Base-by-base conservation (phyloP, 1,139 yeast genomes). In the Yamadazyma atmosphaerica region DNA sequence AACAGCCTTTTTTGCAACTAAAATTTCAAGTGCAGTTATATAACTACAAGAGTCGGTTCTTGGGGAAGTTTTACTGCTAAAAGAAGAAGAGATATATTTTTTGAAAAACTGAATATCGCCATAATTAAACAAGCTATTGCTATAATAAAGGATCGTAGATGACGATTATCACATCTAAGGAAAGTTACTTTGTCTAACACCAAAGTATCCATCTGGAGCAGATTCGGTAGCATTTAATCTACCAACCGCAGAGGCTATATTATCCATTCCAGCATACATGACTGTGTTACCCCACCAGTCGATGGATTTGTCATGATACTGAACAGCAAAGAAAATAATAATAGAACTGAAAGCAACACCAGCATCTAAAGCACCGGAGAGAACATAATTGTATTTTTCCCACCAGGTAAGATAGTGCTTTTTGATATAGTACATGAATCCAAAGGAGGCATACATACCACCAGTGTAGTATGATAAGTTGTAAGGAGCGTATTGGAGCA, bases 211-310 rank as follows among this genome's bases (percentile, higher is more conserved):
- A 15, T 55, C 63, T 3, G 61, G 62, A 3, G 69, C 63, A n/a
- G 30, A 19, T 3, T 28, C 12, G 11, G 40, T 36, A 30, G 52
- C 53, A 40, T 50, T 25, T 16, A 31, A 51, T 13, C 47, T 43
- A 11, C 57, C 58, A n/a, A 37, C 40, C 13, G 64, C 65, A 21
- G 74, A 16, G 8, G 13, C 4, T 16, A 10, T 4, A 4, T 19
- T 80, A 49, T 70, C 70, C 15, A 66, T 64, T 33, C 69, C 65
- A 56, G 72, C 76, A 68, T 62, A 61, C 44, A 58, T 59, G 11
- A 74, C 70, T 15, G 43, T 49, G 38, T 68, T 73, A 24, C 86
- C 86, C 86, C 86, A 81, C 86, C 86, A 81, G 13, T 41, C 18
- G 33, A 79, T 43, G 5, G 51, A 38, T 34, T 60, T 61, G 17